Evolutionary conservation across 345 rosid species (phyloP), one percentile per base, ranked within the genome.

Genomic region (Camelina laxa): DNA sequence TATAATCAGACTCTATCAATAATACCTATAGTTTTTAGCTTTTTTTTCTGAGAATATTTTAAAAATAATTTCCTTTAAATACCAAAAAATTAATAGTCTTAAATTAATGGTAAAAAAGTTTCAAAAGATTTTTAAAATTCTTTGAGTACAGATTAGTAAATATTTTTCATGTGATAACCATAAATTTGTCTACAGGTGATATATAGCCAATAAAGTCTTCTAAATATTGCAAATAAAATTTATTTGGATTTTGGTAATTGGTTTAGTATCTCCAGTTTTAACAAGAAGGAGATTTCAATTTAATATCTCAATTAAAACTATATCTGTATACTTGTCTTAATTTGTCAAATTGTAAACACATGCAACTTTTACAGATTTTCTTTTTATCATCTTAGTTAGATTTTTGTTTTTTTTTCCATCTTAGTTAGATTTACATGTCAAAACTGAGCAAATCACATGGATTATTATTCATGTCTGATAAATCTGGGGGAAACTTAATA

Each of bases 311-410:
- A 30, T 47, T 39, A 22, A 39, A 60, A 22, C 30, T 30, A 47
- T 36, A 49, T 24, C 6, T 69, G 39, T 38, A 55, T 60, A 50
- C 60, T 71, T 72, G 69, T 38, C 75, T 38, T 38, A 39, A 38
- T 51, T 51, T 50, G 31, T 41, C 44, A 42, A 72, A 72, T 30
- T 17, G 36, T 31, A 47, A 53, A 33, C 55, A 54, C 45, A 35
- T 42, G 70, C 63, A 49, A 16, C 5, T 62, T 61, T 9, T 24
- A 9, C 56, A 55, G 48, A 44, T 55, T 64, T 63, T 64, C 7
- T 64, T 19, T 57, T 54, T 42, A 61, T 2, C 42, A 35, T 38
- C 69, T 9, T 41, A 9, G 14, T 62, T 41, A 14, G 22, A 27
- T 27, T 27, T 27, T 27, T 0, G 4, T 27, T 4, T 27, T 4